Evolutionary conservation across 306 rosid genomes (phyloP).

Genomic region (Inga leiocalycina): DNA sequence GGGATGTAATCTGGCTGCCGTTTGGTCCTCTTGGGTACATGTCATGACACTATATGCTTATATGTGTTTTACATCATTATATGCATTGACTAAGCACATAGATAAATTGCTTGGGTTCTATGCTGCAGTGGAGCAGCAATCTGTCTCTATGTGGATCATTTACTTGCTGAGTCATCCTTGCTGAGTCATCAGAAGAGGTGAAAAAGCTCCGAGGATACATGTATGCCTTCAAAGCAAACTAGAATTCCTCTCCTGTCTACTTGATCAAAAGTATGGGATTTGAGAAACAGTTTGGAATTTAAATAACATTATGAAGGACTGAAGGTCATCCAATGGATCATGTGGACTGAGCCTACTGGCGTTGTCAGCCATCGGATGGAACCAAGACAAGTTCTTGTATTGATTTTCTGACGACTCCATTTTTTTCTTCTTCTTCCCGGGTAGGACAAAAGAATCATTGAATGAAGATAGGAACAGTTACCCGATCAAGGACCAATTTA

Average conservation of each 20-base stretch:
- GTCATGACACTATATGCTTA: conserved; percentile 16
- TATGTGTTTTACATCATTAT: conserved; percentile 20
- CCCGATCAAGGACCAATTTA: not conserved
- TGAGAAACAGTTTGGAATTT: conserved; percentile 30
- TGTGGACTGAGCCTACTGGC: conserved; percentile 10
- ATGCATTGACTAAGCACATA: conserved; percentile 19
- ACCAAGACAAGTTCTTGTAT: conserved; percentile 13
- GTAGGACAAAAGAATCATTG: conserved; percentile 13
- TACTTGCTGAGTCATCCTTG: no score
- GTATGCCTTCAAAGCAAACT: conserved; percentile 80
- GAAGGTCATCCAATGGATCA: conserved; percentile 13
- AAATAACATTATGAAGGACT: conserved; percentile 18
- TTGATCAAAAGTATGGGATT: conserved; percentile 18
- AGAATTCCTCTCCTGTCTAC: conserved; percentile 30
- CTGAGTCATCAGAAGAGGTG: conserved; percentile 77
- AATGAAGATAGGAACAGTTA: conserved; percentile 8
- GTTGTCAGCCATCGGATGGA: conserved; percentile 14
- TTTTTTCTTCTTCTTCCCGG: not conserved
- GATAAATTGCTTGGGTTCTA: conserved; percentile 18
- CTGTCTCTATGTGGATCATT: conserved; percentile 80
- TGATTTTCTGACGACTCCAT: not conserved
- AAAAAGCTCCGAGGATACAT: conserved; percentile 77
- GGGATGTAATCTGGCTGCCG: conserved; percentile 95
- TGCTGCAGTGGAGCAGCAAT: conserved; percentile 73
- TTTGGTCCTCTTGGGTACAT: conserved; percentile 84